Percentiles rank a stretch among this genome's conserved stretches.
Evolutionary conservation across 31 red algal genomes (phyloP).

Genomic region (Asparagopsis taxiformis): DNA sequence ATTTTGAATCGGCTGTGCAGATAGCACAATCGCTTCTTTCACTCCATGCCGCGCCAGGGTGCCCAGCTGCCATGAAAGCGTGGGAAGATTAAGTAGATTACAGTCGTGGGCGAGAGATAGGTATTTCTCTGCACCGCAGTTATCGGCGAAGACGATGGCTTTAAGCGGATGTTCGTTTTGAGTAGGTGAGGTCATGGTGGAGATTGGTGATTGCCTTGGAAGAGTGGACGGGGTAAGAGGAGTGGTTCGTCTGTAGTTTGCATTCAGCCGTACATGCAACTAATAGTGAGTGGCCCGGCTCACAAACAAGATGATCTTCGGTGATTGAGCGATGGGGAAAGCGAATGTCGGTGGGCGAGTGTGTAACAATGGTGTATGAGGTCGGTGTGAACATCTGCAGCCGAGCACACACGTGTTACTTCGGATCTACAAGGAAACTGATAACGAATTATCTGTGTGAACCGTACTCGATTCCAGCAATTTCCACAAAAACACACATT

Average conservation of each 20-base stretch:
- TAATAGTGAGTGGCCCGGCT: background rate
- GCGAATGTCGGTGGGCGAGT: background rate
- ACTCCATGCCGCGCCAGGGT: constrained; percentile 49
- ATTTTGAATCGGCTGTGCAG: constrained; percentile 21
- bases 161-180: constrained; percentile 10
- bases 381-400: too few relatives aligned
- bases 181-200: background rate
- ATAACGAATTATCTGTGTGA: too few relatives aligned
- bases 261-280: too few relatives aligned
- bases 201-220: background rate
- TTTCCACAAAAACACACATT: too few relatives aligned
- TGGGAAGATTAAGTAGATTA: constrained; percentile 23
- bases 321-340: background rate
- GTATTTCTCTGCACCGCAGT: background rate
- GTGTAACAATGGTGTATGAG: too few relatives aligned
- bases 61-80: constrained; percentile 43
- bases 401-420: background rate
- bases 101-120: constrained; percentile 7
- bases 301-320: background rate
- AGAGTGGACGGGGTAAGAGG: background rate
- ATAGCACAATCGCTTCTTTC: constrained; percentile 39
- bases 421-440: background rate
- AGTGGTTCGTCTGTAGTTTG: background rate
- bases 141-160: constrained; percentile 14
- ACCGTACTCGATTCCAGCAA: too few relatives aligned